Conservation (phyloP, 2,329 filamentous ascomycete species). For the Furcasterigmium furcatum region DNA sequence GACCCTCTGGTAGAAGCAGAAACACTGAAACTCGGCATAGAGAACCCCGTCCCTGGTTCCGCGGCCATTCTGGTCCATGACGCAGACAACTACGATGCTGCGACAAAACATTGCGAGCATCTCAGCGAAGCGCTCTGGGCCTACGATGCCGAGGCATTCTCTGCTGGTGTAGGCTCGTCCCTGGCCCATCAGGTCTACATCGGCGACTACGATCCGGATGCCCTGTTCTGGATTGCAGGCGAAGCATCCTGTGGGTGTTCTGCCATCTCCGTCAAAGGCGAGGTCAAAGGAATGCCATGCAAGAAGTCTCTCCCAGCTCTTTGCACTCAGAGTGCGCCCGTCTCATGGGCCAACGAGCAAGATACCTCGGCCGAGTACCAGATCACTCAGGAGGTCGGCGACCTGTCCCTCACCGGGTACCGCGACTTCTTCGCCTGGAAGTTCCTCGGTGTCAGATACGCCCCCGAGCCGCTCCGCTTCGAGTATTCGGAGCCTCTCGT, state of each 20-base stretch:
- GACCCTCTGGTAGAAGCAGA: too few species aligned
- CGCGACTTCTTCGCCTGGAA: constrained; percentile 3
- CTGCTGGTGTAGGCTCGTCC: background rate
- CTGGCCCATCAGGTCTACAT: background rate
- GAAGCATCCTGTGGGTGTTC: background rate
- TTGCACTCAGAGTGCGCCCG: background rate
- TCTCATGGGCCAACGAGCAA: background rate
- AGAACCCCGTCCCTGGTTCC: background rate
- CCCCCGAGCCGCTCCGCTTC: background rate
- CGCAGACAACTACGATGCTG: background rate
- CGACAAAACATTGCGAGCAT: background rate
- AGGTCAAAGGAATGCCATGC: background rate
- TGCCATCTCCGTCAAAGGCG: background rate
- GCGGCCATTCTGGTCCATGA: background rate
- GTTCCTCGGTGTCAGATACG: constrained; percentile 1
- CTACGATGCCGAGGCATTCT: background rate
- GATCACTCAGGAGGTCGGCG: constrained; percentile 1
- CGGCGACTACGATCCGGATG: background rate
- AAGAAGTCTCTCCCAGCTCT: background rate
- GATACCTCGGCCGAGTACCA: background rate
- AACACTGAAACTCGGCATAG: background rate
- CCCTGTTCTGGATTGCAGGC: background rate
- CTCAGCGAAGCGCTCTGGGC: background rate
- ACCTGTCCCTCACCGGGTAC: background rate
- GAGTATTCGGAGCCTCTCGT: background rate